These are phyloP conservation scores for Ceratocystis colombiana DNA, from an alignment of 2,329 filamentous ascomycete species.

Conservation along the genomic window DNA sequence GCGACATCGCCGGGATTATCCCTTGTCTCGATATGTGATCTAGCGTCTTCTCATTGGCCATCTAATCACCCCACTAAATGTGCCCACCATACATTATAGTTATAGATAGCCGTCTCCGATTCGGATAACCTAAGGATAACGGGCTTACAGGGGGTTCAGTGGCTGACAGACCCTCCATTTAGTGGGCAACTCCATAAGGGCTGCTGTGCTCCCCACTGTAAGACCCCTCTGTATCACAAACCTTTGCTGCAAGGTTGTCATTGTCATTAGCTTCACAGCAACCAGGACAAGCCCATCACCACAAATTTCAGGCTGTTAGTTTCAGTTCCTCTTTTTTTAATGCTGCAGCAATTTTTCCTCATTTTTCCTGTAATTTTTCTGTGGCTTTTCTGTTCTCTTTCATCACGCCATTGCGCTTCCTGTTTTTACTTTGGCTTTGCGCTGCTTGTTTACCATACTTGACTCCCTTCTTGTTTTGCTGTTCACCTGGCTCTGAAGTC, in stretches of 20 bases:
- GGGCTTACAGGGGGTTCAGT: background rate
- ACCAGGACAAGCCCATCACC: slow-evolving; percentile 19
- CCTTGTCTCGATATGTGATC: background rate
- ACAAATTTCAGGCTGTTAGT: slow-evolving; percentile 16
- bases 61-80: background rate
- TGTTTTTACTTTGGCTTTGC: background rate
- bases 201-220: background rate
- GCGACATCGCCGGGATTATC: slow-evolving; percentile 18
- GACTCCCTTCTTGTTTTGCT: slow-evolving; percentile 5
- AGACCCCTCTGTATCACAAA: too few relatives aligned
- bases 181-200: background rate
- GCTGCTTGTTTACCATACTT: slow-evolving; percentile 12
- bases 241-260: background rate
- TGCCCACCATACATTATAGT: background rate
- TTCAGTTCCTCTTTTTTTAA: slow-evolving; percentile 15
- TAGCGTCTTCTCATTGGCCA: slow-evolving; percentile 15
- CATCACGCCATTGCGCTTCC: slow-evolving; percentile 8
- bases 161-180: background rate
- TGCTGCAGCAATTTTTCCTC: background rate
- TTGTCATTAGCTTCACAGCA: background rate
- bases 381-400: background rate
- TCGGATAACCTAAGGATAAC: slow-evolving; percentile 11
- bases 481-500: background rate
- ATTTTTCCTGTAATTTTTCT: slow-evolving; percentile 14
- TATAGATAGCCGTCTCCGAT: slow-evolving; percentile 16